phyloP scores from a whole-genome alignment of 345 rosid species.

The Microcos paniculata region DNA sequence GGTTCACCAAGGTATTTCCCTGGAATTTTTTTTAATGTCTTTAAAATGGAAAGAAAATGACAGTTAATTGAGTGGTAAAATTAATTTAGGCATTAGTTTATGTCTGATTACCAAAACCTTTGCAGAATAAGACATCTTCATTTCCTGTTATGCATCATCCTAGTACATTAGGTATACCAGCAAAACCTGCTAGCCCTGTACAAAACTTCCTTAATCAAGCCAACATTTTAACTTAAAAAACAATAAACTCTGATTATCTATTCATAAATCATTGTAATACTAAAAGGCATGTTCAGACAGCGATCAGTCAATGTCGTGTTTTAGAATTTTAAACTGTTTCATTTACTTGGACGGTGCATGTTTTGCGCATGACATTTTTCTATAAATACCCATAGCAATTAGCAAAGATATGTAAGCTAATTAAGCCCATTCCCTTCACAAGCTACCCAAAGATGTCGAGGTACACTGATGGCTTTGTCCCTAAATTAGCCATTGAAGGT shows the following conservation, averaged over 20 bases:
- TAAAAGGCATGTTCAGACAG: background rate
- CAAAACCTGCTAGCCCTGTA: background rate
- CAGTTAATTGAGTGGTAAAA: too few species aligned
- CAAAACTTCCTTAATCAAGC: background rate
- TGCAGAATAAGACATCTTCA: background rate
- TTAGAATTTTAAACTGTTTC: background rate
- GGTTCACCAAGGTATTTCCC: background rate
- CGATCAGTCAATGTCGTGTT: background rate
- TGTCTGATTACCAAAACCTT: background rate
- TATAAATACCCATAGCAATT: background rate
- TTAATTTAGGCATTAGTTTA: background rate
- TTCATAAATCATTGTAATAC: background rate
- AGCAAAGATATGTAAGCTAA: too few species aligned
- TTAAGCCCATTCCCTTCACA: background rate
- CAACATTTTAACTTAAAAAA: background rate
- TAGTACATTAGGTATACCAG: background rate
- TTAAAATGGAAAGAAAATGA: background rate
- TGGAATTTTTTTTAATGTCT: background rate
- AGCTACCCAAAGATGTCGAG: background rate
- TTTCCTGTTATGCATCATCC: background rate
- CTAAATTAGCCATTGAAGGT: constrained; percentile 42
- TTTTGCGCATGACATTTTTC: background rate
- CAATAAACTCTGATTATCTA: background rate
- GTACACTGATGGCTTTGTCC: background rate
- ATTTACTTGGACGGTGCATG: background rate